Conservation (phyloP, 2,329 filamentous ascomycete species). For the Sporothrix dimorphospora region DNA sequence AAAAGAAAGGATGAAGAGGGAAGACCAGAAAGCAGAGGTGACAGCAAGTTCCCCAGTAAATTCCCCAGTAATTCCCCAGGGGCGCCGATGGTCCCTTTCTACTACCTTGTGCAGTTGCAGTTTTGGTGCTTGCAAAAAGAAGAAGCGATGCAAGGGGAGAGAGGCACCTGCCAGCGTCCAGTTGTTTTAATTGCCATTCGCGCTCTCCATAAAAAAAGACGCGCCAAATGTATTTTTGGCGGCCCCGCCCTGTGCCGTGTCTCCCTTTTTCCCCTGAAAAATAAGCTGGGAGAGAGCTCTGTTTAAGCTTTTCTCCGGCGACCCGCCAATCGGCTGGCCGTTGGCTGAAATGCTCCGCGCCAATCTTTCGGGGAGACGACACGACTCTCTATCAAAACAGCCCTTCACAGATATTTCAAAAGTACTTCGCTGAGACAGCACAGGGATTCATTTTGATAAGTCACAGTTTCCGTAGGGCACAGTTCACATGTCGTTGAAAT, state of each 20-base stretch:
- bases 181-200: not conserved
- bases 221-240: constrained; percentile 20
- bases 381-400: not conserved
- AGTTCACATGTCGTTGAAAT: not conserved
- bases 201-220: constrained; percentile 1
- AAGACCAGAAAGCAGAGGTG: not conserved
- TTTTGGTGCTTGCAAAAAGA: not conserved
- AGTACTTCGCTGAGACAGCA: not conserved
- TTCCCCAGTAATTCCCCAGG: not conserved
- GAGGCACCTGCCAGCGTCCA: not conserved
- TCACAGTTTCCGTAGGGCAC: not conserved
- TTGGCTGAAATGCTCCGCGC: not conserved
- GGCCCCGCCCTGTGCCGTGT: constrained; percentile 15
- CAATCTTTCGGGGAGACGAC: not conserved
- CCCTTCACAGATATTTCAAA: not conserved
- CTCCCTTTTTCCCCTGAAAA: constrained; percentile 20
- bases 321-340: not conserved
- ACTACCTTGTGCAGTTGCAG: not conserved
- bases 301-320: constrained; percentile 13
- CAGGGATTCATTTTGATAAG: not conserved
- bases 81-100: not conserved
- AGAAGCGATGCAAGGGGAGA: not conserved
- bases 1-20: no score
- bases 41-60: not conserved
- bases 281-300: not conserved